phyloP scores from a whole-genome alignment of 305 asterid species.

The Plantago coronopus region DNA sequence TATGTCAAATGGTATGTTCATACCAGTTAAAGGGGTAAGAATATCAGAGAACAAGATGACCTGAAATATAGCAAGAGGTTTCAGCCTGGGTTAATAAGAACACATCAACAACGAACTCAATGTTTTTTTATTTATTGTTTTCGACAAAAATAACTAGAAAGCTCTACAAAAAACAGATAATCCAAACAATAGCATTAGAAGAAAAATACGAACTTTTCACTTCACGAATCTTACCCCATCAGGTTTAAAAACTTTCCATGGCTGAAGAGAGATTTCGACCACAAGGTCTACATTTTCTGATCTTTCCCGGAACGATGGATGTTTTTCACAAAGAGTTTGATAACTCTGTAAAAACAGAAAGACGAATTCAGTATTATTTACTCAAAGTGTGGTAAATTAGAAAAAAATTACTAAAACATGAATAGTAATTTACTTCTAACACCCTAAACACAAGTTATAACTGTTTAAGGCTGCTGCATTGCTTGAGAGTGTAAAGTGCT shows the following conservation, averaged over 20 bases:
- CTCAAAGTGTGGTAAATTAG: slow-evolving; percentile 13
- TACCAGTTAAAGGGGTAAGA: slow-evolving; percentile 96
- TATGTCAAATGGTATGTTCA: slow-evolving; percentile 97
- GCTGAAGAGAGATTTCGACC: slow-evolving; percentile 97
- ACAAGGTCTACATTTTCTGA: slow-evolving; percentile 98
- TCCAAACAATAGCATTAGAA: not conserved
- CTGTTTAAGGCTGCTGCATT: no score
- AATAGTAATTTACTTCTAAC: not conserved
- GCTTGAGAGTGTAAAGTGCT: no score
- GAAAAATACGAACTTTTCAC: not conserved
- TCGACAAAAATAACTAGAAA: slow-evolving; percentile 2
- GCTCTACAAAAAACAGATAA: not conserved
- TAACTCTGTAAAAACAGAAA: slow-evolving; percentile 58
- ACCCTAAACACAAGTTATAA: no score
- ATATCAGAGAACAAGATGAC: slow-evolving; percentile 97
- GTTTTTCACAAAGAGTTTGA: slow-evolving; percentile 87
- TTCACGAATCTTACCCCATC: slow-evolving; percentile 66
- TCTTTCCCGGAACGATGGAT: slow-evolving; percentile 94
- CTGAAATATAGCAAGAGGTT: slow-evolving; percentile 35
- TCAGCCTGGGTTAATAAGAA: slow-evolving; percentile 9
- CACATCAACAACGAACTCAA: not conserved
- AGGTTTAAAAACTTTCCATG: slow-evolving; percentile 89
- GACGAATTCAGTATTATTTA: slow-evolving; percentile 22
- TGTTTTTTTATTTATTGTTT: no score
- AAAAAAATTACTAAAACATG: slow-evolving; percentile 8